Evolutionary conservation across 1,284 basidiomycete species (phyloP), one percentile per base, ranked within the genome.

Genomic region (Puccinia sorghi): DNA sequence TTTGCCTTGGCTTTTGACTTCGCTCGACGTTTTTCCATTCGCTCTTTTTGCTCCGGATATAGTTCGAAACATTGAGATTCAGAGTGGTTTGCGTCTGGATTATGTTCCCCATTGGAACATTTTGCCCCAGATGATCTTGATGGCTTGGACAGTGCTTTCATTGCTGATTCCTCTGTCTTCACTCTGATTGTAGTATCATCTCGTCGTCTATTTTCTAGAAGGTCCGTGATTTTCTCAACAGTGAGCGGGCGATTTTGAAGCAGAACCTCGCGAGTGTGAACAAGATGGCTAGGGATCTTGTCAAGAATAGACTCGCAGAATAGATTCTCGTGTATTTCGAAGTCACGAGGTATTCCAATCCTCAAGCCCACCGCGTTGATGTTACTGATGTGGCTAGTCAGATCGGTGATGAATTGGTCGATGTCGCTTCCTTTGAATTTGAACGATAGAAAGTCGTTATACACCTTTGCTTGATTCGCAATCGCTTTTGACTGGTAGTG

Each of bases 31-130:
- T 69, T 69, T 12, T 69, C 22, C 3, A 25, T 7, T 56, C 3
- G 7, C 13, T n/a, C 22, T 25, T 25, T 25, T 56, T 25, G 20
- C n/a, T 56, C 22, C 7, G 54, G 54, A 12, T 56, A 56, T 20
- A 48, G 6, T 69, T 69, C 4, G 22, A 39, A 46, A 17, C 66
- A 69, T 32, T 22, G 20, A 48, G 13, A n/a, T 48, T 22, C 43
- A n/a, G 17, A 6, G 25, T 69, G 66, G 7, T 46, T 50, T 11
- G 66, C 43, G 17, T 69, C 22, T 8, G 66, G 66, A 69, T 69
- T 69, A 39, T 69, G 66, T 13, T 48, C 15, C 9, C 66, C 66
- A 25, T 63, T 39, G 13, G 32, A 20, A 39, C 59, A 63, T 39
- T 37, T 37, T 13, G 7, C 12, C 2, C 25, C 37, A 25, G 39